Base-by-base conservation (phyloP, 2,329 filamentous ascomycete species). In the Xylariaceae sp. region DNA sequence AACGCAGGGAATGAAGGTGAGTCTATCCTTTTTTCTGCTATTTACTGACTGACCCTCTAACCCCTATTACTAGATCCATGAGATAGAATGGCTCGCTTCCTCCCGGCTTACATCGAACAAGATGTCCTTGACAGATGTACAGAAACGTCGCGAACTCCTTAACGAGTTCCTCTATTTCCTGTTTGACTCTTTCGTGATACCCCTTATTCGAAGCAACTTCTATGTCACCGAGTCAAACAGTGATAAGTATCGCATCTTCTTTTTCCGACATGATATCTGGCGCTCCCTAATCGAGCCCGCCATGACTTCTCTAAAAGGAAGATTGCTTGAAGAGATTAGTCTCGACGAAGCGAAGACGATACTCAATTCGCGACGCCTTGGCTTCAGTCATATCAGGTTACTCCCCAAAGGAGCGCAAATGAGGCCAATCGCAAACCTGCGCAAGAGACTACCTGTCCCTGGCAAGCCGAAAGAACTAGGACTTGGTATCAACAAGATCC, bases 261-360 rank as follows among this genome's bases (percentile, higher is more conserved):
- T 91, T 75, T 97, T 97, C 71, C 88, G 93, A 3, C 94, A 99
- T 65, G 94, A 99, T 73, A 80, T 94, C 8, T 99, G 94, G 94
- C 85, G 83, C 54, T 81, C 81, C 47, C 74, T 97, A 39, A 85
- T 88, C 1, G 87, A 92, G 66, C 89, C 92, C 5, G 84, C 88
- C 0, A 77, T 97, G 70, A 73, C 79, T 0, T 76, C 76, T 0
- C 75, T 97, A 18, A 94, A 88, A 69, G 66, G 76, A 1, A 81
- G 76, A 7, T 91, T 95, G 82, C 90, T 97, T 63, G 88, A 94
- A 64, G 89, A 94, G 67, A 76, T 97, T 47, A 83, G 81, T 48
- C 69, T 79, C 0, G 77, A 79, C 0, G 77, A 81, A 8, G 86
- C 86, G 0, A 74, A 78, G 17, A 76, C 75, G 8, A 77, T 88